These are phyloP conservation scores for Talaromyces proteolyticus DNA, from an alignment of 495 filamentous ascomycete species.

Conservation along the genomic window DNA sequence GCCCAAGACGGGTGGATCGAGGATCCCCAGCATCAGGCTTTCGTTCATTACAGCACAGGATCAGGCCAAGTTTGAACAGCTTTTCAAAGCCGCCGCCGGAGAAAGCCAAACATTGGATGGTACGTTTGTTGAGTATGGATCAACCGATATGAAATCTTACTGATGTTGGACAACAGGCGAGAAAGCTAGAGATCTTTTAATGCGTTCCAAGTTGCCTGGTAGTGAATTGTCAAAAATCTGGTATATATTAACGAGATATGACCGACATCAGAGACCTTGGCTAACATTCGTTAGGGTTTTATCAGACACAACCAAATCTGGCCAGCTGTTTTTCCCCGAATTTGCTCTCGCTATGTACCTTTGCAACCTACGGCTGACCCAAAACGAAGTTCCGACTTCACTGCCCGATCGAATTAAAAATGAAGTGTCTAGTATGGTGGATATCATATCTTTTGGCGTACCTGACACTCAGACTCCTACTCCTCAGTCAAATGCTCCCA, in stretches of 20 bases:
- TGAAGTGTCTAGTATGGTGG: conserved; percentile 99
- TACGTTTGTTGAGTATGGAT: conserved; percentile 9
- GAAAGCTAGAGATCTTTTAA: conserved; percentile 78
- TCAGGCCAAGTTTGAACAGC: conserved; percentile 95
- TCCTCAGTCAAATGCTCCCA: conserved; percentile 65
- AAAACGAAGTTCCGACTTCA: conserved; percentile 66
- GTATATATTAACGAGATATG: conserved; percentile 36
- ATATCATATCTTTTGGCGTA: conserved; percentile 95
- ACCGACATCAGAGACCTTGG: neutral
- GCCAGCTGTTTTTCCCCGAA: conserved; percentile 94
- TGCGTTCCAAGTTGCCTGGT: conserved; percentile 82
- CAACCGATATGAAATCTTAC: conserved; percentile 15
- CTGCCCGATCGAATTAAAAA: conserved; percentile 87
- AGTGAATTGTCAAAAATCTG: conserved; percentile 82
- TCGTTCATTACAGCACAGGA: conserved; percentile 95
- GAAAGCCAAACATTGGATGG: conserved; percentile 83
- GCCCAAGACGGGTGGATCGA: conserved; percentile 48
- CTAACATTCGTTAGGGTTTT: conserved; percentile 56
- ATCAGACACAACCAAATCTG: conserved; percentile 95
- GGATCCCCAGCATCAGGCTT: conserved; percentile 91
- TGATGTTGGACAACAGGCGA: conserved; percentile 64
- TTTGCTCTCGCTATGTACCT: conserved; percentile 99
- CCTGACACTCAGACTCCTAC: conserved; percentile 63
- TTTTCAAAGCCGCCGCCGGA: conserved; percentile 94
- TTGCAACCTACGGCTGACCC: conserved; percentile 86